Evolutionary conservation across 129 eudicot species (phyloP).

Genomic region (Centrapalus pauciflorus): DNA sequence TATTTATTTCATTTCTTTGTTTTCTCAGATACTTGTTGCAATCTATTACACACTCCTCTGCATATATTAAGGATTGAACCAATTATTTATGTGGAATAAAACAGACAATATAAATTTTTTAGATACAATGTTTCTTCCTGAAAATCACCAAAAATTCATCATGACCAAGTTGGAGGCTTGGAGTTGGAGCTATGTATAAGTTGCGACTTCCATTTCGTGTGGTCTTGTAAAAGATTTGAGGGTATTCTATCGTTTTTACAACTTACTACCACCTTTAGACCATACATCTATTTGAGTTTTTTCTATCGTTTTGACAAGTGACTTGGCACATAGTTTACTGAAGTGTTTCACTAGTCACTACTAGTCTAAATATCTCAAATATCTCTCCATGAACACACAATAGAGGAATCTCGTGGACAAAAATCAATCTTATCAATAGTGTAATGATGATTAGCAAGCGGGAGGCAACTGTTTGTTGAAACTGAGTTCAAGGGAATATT

Average conservation of each 20-base stretch:
- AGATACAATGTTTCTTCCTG: background rate
- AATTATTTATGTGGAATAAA: background rate
- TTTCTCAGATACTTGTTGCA: background rate
- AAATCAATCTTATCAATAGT: background rate
- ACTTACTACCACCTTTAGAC: background rate
- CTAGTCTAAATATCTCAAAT: background rate
- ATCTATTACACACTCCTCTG: background rate
- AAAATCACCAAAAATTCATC: background rate
- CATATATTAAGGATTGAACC: background rate
- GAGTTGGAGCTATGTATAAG: background rate
- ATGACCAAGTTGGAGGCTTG: too few relatives aligned
- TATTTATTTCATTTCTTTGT: background rate
- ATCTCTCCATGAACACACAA: too few relatives aligned
- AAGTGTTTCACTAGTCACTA: background rate
- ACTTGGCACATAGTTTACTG: constrained; percentile 2
- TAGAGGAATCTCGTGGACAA: background rate
- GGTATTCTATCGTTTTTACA: background rate
- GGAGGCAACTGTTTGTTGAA: background rate
- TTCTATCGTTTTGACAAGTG: background rate
- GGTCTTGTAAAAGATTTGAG: background rate
- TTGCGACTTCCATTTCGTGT: background rate
- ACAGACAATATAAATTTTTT: background rate
- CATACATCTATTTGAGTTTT: background rate
- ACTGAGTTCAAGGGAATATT: background rate
- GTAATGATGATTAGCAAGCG: background rate